Conservation (phyloP, 108 stramenopile species). For the Fistulifera pelliculosa region DNA sequence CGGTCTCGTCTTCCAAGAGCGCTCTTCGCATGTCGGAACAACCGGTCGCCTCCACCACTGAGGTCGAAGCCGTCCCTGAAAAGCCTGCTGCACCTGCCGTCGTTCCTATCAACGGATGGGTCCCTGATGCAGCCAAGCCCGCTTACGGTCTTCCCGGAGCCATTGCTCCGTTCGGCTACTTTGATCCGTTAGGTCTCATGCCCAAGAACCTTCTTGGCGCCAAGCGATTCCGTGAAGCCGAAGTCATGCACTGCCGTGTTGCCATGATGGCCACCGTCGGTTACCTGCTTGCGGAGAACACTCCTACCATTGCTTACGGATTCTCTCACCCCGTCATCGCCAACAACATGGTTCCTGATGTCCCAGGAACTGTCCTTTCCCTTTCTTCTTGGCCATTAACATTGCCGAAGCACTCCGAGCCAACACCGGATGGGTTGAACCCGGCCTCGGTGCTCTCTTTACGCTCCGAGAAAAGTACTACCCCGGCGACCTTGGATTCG, state of each 20-base stretch:
- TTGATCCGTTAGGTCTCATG: conserved; percentile 72
- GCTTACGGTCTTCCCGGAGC: conserved; percentile 36
- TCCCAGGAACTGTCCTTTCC: conserved; percentile 35
- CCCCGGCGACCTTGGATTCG: conserved; percentile 78
- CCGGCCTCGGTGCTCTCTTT: conserved; percentile 16
- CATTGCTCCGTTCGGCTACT: conserved; percentile 43
- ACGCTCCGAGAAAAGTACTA: conserved; percentile 52
- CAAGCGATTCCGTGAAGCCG: conserved; percentile 62
- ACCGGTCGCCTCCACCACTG: no score
- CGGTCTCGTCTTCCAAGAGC: no score
- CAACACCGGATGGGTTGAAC: conserved; percentile 57
- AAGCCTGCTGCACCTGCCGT: no score
- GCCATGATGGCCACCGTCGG: conserved; percentile 43
- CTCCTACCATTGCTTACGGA: conserved; percentile 40
- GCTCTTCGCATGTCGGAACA: no score
- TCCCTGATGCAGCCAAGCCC: conserved; percentile 33
- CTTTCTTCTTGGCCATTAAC: conserved; percentile 37
- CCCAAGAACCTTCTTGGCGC: conserved; percentile 10
- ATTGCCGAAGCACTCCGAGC: conserved; percentile 47
- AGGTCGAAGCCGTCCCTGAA: no score
- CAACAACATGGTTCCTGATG: conserved; percentile 56
- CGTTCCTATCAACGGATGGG: conserved; percentile 46
- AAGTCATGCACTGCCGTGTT: conserved; percentile 48
- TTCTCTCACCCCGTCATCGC: conserved; percentile 48
- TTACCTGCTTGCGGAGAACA: conserved; percentile 50